These are phyloP conservation scores for Cladobotryum protrusum DNA, from an alignment of 2,329 filamentous ascomycete species.

Conservation along the genomic window DNA sequence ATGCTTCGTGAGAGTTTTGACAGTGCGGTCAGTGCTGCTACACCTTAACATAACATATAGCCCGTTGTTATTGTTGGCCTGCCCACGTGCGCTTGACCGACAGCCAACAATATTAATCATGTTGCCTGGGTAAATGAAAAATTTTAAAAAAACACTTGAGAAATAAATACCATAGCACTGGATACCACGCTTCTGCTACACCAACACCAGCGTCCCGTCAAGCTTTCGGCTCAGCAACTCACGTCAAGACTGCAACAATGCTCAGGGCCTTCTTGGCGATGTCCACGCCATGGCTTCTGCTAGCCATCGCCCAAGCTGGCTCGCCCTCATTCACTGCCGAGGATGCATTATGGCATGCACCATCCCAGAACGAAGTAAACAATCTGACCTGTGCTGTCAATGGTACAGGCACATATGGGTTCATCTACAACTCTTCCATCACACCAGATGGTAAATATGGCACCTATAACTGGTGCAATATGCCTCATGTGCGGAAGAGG, in stretches of 20 bases:
- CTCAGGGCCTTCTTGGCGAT: neutral
- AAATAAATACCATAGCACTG: too few relatives aligned
- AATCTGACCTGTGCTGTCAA: constrained; percentile 52
- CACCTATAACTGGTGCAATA: constrained; percentile 78
- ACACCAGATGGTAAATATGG: constrained; percentile 53
- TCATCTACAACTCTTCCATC: constrained; percentile 63
- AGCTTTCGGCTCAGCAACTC: too few relatives aligned
- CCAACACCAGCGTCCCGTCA: too few relatives aligned
- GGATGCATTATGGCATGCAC: constrained; percentile 53
- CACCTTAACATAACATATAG: too few relatives aligned
- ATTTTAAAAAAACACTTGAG: too few relatives aligned
- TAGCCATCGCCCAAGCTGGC: neutral
- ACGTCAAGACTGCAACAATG: neutral
- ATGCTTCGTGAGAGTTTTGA: too few relatives aligned
- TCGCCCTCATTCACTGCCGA: neutral
- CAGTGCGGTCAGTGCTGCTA: too few relatives aligned
- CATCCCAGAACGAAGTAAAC: constrained; percentile 51
- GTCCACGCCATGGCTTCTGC: neutral
- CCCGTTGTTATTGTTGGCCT: too few relatives aligned
- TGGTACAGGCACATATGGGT: constrained; percentile 61
- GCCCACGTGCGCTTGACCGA: too few relatives aligned
- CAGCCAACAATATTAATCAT: too few relatives aligned
- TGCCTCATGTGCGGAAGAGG: constrained; percentile 67
- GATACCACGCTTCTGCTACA: too few relatives aligned
- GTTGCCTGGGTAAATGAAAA: too few relatives aligned